Evolutionary conservation across 352 stramenopile genomes (phyloP), one percentile per base, ranked within the genome.

Genomic region (Globisporangium megalacanthum): DNA sequence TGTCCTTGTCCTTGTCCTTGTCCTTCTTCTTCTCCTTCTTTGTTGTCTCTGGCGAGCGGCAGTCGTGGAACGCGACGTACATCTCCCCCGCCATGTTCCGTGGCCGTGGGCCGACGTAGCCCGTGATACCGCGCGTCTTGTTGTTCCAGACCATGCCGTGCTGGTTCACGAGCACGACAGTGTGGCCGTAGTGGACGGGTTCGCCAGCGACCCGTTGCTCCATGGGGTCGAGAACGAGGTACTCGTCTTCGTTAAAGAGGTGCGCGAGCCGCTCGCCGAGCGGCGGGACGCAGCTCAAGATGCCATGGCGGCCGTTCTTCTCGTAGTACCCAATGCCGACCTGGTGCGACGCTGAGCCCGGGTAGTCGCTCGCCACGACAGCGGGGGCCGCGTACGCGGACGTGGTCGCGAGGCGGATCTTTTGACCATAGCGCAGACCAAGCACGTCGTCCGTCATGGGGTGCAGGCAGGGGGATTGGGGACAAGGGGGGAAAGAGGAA

Each of bases 101-200:
- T 22, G 79, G 68, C 20, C 84, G 70, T 15, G 84, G 84, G 0
- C 84, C 84, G 10, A 94, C 69, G 60, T 94, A 94, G 25, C 84
- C 84, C 44, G 84, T 94, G 66, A 94, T 92, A 35, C 84, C 84
- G 49, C 84, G 82, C 8, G 84, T 94, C 68, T 94, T 94, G 65
- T 94, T 94, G 73, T 94, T 94, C 84, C 82, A 94, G 36, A 92
- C 84, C 70, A 89, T 73, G 19, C 78, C 77, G 56, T 89, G 74
- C 65, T 92, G 84, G 64, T 94, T 92, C 59, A 94, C 78, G 36
- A 94, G 78, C 58, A 92, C 84, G 25, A 94, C 56, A 6, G 76
- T 66, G 54, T 91, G 75, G 45, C 82, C 79, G 51, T 89, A 94
- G 59, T 86, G 69, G 39, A 94, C 80, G 13, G 69, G 55, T 3